Percentiles rank a stretch among this genome's conserved stretches.
Evolutionary conservation across 768 basidiomycete species (phyloP).

Genomic region (Leccinum sublutescens): DNA sequence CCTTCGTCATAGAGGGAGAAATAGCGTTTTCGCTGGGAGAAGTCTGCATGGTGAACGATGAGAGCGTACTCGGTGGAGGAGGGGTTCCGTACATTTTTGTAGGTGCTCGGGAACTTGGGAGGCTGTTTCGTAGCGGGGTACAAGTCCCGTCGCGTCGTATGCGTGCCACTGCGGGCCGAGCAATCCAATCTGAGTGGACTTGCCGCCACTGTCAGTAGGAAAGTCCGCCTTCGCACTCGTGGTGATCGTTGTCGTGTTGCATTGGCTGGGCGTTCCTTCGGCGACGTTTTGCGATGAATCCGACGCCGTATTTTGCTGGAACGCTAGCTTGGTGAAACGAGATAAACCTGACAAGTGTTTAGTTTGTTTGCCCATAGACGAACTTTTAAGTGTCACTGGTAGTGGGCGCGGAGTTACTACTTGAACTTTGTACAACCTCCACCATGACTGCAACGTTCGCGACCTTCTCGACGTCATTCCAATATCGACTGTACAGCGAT

Average conservation of each 20-base stretch:
- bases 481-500: not conserved
- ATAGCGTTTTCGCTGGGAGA: slow-evolving; percentile 75
- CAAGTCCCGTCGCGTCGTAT: slow-evolving; percentile 72
- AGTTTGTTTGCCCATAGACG: slow-evolving; percentile 41
- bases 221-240: not conserved
- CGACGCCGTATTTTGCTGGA: slow-evolving; percentile 21
- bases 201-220: not conserved
- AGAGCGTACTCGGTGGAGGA: not conserved
- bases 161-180: slow-evolving; percentile 35
- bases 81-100: slow-evolving; percentile 62
- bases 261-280: not conserved
- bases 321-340: slow-evolving; percentile 41
- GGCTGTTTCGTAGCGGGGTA: slow-evolving; percentile 62
- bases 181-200: slow-evolving; percentile 25
- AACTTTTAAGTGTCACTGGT: not conserved
- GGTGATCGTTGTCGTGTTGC: not conserved
- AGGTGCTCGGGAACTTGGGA: slow-evolving; percentile 75
- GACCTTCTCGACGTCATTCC: not conserved
- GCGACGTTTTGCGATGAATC: slow-evolving; percentile 7
- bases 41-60: slow-evolving; percentile 54
- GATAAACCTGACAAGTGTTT: slow-evolving; percentile 43
- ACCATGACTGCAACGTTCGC: not conserved
- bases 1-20: slow-evolving; percentile 81
- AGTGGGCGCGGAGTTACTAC: slow-evolving; percentile 8
- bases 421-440: not conserved